Base-by-base conservation (phyloP, 768 basidiomycete genomes). In the Serendipita sp. region DNA sequence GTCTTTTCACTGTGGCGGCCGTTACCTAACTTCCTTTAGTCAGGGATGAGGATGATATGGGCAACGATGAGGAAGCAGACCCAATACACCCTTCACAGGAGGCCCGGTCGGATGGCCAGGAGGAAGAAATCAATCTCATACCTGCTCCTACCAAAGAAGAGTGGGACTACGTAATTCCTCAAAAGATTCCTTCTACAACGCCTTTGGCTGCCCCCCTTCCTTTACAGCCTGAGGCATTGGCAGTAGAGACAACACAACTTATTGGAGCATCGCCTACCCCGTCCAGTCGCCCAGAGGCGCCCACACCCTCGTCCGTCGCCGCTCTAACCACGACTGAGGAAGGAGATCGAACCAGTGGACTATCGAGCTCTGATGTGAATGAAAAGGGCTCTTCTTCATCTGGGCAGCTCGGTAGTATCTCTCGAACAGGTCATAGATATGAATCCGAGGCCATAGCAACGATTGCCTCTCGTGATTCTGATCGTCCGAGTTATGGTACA, bases 111-210 rank as follows among this genome's bases (percentile, higher is more conserved):
- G 16, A 30, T 30, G n/a, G 35, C 10, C 34, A n/a, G 56, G 56
- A 28, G 10, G 56, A 60, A 10, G 34, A 8, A 4, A 10, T 10
- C 36, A 30, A 60, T 60, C 56, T 10, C n/a, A 8, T 60, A 10
- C 56, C 28, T 28, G 30, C 16, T n/a, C 56, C 56, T 36, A 10
- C 28, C 36, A 60, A 60, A 36, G 56, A 60, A 10, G 56, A 60
- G 35, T 60, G 56, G 56, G 56, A 60, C 34, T n/a, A 30, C 32
- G 56, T 60, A n/a, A 23, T 60, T n/a, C 56, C 56, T 38, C 56
- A 36, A n/a, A 23, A 28, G 28, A n/a, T 38, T 23, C 30, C 18
- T 32, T 52, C 32, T 52, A 34, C 48, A 16, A 34, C 28, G 16
- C 34, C 10, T 60, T n/a, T 30, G 34, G 36, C 30, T 28, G 28